phyloP scores from a whole-genome alignment of 495 filamentous ascomycete species.

The Astrothelium subdiscretum region DNA sequence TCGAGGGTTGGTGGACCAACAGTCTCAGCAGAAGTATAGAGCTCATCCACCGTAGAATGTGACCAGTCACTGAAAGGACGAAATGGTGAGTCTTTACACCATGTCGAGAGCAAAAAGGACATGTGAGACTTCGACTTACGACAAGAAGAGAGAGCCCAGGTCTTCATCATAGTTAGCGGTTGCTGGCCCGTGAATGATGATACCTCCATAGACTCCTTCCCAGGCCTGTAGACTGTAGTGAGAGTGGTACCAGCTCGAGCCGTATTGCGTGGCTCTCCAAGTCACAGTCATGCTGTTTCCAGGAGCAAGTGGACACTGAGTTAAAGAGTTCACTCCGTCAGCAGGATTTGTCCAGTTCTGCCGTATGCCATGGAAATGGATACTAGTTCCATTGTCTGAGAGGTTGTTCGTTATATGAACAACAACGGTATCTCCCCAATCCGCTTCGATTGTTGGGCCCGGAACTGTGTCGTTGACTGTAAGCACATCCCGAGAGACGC shows the following conservation, averaged over 20 bases:
- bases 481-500: not conserved
- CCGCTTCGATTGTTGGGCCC: slow-evolving; percentile 23
- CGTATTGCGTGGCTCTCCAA: slow-evolving; percentile 19
- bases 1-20: slow-evolving; percentile 27
- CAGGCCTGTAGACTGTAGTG: slow-evolving; percentile 27
- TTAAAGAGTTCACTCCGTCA: slow-evolving; percentile 34
- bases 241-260: slow-evolving; percentile 28
- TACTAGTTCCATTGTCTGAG: slow-evolving; percentile 31
- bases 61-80: slow-evolving; percentile 31
- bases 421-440: slow-evolving; percentile 29
- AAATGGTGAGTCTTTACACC: no score
- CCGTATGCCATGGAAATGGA: slow-evolving; percentile 43
- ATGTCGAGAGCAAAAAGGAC: no score
- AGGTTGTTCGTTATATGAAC: slow-evolving; percentile 26
- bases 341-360: slow-evolving; percentile 35
- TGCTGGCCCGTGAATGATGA: slow-evolving; percentile 28
- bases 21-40: slow-evolving; percentile 10
- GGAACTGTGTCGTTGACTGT: slow-evolving; percentile 24
- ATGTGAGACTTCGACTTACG: no score
- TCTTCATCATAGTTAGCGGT: slow-evolving; percentile 27
- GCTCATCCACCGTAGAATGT: slow-evolving; percentile 10
- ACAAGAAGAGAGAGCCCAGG: slow-evolving; percentile 17
- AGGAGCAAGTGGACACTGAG: slow-evolving; percentile 33
- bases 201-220: slow-evolving; percentile 26
- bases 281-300: slow-evolving; percentile 21